Conservation (phyloP, 1,139 yeast genomes). For the Debaryomyces psychrophilus region DNA sequence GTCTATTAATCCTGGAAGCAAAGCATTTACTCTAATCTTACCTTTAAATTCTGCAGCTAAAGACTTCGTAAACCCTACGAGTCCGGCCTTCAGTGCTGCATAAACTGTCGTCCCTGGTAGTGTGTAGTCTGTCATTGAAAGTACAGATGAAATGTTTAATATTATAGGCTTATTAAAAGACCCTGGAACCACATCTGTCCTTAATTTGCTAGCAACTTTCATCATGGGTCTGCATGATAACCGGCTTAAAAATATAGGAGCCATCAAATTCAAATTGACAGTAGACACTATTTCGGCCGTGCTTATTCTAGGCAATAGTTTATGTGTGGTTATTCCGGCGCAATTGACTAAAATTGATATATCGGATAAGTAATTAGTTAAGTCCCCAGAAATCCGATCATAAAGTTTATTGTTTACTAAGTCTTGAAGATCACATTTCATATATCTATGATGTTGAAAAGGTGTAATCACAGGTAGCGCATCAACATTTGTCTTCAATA, state of each 20-base stretch:
- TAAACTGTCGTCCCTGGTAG: conserved; percentile 72
- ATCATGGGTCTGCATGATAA: conserved; percentile 52
- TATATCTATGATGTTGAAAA: conserved; percentile 49
- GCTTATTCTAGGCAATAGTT: conserved; percentile 52
- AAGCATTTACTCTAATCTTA: conserved; percentile 57
- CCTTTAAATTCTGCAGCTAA: conserved; percentile 66
- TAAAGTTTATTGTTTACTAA: conserved; percentile 5
- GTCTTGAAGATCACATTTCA: conserved; percentile 53
- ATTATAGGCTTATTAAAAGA: conserved; percentile 29
- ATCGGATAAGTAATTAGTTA: conserved; percentile 19
- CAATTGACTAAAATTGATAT: conserved; percentile 66
- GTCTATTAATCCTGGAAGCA: conserved; percentile 71
- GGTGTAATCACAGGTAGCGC: conserved; percentile 34
- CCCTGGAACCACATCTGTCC: neutral
- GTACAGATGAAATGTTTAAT: conserved; percentile 73
- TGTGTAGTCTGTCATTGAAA: conserved; percentile 50
- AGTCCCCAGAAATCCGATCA: neutral
- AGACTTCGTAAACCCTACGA: conserved; percentile 65
- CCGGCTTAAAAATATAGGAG: conserved; percentile 64
- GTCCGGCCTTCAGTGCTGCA: conserved; percentile 80
- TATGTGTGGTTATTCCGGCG: conserved; percentile 77
- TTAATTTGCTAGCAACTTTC: conserved; percentile 20
- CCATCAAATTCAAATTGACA: conserved; percentile 62
- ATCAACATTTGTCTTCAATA: conserved; percentile 36
- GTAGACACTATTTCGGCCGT: conserved; percentile 48